Conservation (phyloP, 225 moss, liverwort and hornwort species). For the Rhytidiadelphus loreus region DNA sequence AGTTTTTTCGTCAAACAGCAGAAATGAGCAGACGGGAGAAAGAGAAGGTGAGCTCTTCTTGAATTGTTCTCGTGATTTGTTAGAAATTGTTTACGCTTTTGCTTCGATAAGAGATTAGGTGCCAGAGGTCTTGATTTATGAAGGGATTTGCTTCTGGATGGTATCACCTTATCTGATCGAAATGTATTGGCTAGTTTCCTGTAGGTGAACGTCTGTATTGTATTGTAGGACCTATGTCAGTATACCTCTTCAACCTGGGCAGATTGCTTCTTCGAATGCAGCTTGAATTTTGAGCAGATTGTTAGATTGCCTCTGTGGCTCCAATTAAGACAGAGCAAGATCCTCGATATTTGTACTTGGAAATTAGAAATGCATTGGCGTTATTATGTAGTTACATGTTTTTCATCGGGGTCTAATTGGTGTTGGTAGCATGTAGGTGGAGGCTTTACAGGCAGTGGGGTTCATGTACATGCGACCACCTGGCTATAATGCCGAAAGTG, state of each 20-base stretch:
- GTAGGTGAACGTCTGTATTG: not conserved
- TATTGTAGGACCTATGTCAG: not conserved
- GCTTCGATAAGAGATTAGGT: not conserved
- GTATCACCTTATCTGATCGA: not conserved
- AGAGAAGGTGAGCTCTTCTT: constrained; percentile 54
- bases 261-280: not conserved
- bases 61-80: not conserved
- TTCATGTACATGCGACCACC: constrained; percentile 98
- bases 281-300: not conserved
- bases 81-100: not conserved
- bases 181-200: not conserved
- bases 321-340: not conserved
- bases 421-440: constrained; percentile 43
- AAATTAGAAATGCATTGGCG: not conserved
- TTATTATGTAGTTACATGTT: not conserved
- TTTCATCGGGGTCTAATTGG: not conserved
- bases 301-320: not conserved
- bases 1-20: constrained; percentile 90
- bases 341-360: not conserved
- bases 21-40: constrained; percentile 88
- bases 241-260: not conserved
- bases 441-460: constrained; percentile 88
- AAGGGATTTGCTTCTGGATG: not conserved
- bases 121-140: not conserved
- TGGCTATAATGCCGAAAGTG: constrained; percentile 97